Percentiles rank a stretch among this genome's conserved stretches.
Evolutionary conservation across 495 filamentous ascomycete species (phyloP).

Genomic region (Patellaria atrata): DNA sequence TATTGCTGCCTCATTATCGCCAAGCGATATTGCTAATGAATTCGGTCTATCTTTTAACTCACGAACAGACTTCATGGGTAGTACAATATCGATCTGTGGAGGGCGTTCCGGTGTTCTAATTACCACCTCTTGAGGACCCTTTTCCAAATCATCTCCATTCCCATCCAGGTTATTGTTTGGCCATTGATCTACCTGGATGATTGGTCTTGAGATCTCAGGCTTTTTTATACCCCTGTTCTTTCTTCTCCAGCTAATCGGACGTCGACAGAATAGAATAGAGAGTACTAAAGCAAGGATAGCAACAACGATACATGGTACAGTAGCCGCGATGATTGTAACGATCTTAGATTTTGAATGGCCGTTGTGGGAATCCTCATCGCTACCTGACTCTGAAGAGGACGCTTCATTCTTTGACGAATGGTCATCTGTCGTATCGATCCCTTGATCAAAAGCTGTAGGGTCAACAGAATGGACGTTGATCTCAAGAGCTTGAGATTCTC

Average conservation of each 20-base stretch:
- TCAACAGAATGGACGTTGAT: constrained; percentile 8
- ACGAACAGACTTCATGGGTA: constrained; percentile 5
- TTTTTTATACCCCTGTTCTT: constrained; percentile 15
- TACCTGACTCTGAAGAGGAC: neutral
- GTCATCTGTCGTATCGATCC: neutral
- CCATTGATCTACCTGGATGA: constrained; percentile 8
- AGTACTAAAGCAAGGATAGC: constrained; percentile 8
- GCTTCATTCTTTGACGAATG: constrained; percentile 1
- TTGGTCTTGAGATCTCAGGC: constrained; percentile 21
- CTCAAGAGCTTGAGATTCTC: constrained; percentile 17
- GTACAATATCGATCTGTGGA: constrained; percentile 19
- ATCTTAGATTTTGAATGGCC: constrained; percentile 1
- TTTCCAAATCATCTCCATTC: constrained; percentile 21
- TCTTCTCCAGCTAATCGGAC: constrained; percentile 8
- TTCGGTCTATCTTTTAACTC: constrained; percentile 12
- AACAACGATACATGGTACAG: constrained; percentile 2
- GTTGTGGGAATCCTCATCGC: neutral
- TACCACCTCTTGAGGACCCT: constrained; percentile 4
- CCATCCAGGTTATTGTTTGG: constrained; percentile 1
- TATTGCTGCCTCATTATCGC: constrained; percentile 19
- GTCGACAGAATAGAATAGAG: constrained; percentile 7
- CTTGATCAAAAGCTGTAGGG: constrained; percentile 1
- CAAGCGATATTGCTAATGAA: constrained; percentile 15
- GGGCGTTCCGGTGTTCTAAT: constrained; percentile 13
- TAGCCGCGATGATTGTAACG: constrained; percentile 5